Base-by-base conservation (phyloP, 495 filamentous ascomycete genomes). In the Neurospora africana region DNA sequence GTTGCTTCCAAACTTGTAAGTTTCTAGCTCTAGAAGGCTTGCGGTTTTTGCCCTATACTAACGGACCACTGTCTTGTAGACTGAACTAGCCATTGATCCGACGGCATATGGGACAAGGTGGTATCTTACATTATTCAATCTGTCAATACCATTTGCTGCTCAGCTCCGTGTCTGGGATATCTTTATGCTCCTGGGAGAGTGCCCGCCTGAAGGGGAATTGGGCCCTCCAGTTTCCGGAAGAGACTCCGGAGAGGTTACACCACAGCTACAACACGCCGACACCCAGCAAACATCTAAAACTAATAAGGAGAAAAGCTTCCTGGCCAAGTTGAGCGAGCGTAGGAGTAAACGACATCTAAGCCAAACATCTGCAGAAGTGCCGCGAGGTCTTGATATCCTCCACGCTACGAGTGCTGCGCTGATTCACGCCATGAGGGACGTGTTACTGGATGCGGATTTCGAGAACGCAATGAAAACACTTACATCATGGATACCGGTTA, bases 131-230 rank as follows among this genome's bases (percentile, higher is more conserved):
- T 87, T 99, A 7, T 99, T 99, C 86, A 98, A 98, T 82, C 91
- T 98, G 75, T 96, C 93, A 21, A 93, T 99, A 72, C 95, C 95
- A 3, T 99, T 98, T 77, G 87, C 93, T 0, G 96, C 96, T 11
- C 95, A 99, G 78, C 91, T 99, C n/a, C 91, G 95, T 68, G 92
- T 99, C 6, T 99, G 95, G 95, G 95, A 99, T 77, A 93, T 97
- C 1, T 98, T 99, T 82, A 94, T 99, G 92, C 90, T 99, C 3
- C 89, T 99, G 33, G 95, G 95, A 61, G 94, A 97, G 75, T 83
- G 85, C 33, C 72, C 77, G 2, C 78, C 75, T 8, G 76, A 70
- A 74, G 13, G 41, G 71, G 37, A 72, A 17, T 77, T 77, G 27
- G 75, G 68, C 44, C 47, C 79, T 23, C 74, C 78, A 4, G 6